Conservation (phyloP, 352 stramenopile genomes). For the Pythium scleroteichum region DNA sequence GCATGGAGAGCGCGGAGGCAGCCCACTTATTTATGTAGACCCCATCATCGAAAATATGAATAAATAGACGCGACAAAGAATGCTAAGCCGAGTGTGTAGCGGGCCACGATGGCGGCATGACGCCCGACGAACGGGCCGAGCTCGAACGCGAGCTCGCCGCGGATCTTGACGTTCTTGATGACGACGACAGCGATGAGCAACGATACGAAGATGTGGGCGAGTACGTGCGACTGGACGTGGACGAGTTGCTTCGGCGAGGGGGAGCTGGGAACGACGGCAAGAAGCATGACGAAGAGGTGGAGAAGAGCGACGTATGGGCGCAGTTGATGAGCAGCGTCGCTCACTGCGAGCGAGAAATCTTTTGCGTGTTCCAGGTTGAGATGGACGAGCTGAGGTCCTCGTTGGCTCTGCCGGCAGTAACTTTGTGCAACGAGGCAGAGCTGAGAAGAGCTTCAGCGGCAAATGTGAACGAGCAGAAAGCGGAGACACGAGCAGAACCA, state of each 20-base stretch:
- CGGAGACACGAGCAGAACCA: no score
- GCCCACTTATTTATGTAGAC: conserved; percentile 25
- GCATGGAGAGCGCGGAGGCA: conserved; percentile 23
- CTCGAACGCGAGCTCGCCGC: conserved; percentile 44
- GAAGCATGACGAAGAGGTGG: not conserved
- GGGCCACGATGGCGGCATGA: not conserved
- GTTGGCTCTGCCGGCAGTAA: not conserved
- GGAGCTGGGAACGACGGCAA: no score
- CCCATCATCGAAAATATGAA: not conserved
- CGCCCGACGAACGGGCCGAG: conserved; percentile 40
- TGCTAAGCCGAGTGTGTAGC: not conserved
- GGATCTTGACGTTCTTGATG: conserved; percentile 9
- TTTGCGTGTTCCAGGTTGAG: conserved; percentile 25
- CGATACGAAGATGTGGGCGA: conserved; percentile 30
- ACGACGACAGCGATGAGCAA: conserved; percentile 1
- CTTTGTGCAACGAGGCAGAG: no score
- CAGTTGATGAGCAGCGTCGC: conserved; percentile 41
- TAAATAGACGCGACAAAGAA: conserved; percentile 14
- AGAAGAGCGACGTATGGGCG: conserved; percentile 26
- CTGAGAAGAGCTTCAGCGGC: no score
- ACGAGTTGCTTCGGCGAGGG: conserved; percentile 3
- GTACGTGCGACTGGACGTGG: conserved; percentile 5
- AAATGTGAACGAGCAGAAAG: no score
- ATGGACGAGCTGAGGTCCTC: conserved; percentile 17
- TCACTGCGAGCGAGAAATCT: conserved; percentile 43